phyloP scores from a whole-genome alignment of 768 basidiomycete genomes.

The Leccinum rimulosum region DNA sequence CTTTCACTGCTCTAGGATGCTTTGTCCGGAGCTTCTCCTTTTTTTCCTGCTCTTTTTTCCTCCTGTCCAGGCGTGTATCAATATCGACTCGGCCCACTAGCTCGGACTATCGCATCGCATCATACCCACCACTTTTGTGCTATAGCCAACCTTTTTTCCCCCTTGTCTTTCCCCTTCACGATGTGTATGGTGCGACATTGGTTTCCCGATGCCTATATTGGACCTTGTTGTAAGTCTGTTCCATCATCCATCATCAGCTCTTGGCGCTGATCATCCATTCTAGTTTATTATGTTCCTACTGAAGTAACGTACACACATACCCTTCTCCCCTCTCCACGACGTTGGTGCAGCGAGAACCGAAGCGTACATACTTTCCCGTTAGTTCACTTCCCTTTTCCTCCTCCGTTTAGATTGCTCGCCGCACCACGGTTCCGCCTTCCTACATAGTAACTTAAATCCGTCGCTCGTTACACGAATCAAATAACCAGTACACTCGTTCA shows the following conservation, averaged over 20 bases:
- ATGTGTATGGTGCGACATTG: constrained; percentile 35
- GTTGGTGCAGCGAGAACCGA: constrained; percentile 21
- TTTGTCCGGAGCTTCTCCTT: not conserved
- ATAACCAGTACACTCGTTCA: constrained; percentile 29
- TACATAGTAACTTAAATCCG: constrained; percentile 21
- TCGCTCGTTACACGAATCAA: constrained; percentile 24
- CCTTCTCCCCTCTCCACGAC: constrained; percentile 8
- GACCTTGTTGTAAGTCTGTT: constrained; percentile 26
- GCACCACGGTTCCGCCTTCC: constrained; percentile 11
- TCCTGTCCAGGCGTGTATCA: constrained; percentile 27
- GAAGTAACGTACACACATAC: constrained; percentile 29
- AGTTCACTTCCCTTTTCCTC: constrained; percentile 10
- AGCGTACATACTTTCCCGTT: constrained; percentile 20
- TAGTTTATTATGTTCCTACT: constrained; percentile 29
- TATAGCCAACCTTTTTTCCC: constrained; percentile 13
- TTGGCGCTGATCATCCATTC: constrained; percentile 9
- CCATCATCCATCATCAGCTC: not conserved
- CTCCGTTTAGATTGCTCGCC: constrained; percentile 23
- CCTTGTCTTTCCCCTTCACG: constrained; percentile 4
- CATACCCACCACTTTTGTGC: constrained; percentile 28
- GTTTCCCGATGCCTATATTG: constrained; percentile 30
- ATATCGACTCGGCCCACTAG: constrained; percentile 30
- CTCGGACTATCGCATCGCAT: constrained; percentile 34
- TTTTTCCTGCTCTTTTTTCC: not conserved
- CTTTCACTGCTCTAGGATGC: not conserved